Evolutionary conservation across 805 yeast genomes (phyloP).

Genomic region (Sungouiella blattae): DNA sequence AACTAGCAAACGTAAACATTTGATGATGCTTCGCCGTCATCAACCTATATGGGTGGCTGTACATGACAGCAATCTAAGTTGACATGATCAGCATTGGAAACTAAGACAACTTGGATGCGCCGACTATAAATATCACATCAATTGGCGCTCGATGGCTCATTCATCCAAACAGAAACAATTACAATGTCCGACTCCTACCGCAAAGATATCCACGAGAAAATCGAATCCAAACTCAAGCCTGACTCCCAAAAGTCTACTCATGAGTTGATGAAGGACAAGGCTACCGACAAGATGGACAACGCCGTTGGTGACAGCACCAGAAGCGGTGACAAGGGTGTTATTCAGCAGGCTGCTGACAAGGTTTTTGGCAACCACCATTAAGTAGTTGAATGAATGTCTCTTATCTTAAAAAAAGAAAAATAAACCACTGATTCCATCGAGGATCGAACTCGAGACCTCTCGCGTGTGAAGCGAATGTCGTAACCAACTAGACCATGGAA

Average conservation of each 20-base stretch:
- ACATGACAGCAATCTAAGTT: too few relatives aligned
- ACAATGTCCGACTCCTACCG: conserved; percentile 40
- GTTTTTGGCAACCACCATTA: conserved; percentile 32
- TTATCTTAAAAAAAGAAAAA: too few relatives aligned
- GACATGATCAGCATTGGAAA: too few relatives aligned
- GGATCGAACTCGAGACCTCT: conserved; percentile 16
- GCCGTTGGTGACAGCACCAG: conserved; percentile 28
- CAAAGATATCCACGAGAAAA: conserved; percentile 34
- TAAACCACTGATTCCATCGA: too few relatives aligned
- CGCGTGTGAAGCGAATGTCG: conserved; percentile 15
- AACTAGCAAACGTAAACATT: too few relatives aligned
- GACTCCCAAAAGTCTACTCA: conserved; percentile 33
- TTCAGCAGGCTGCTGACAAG: conserved; percentile 38
- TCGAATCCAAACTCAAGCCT: conserved; percentile 30
- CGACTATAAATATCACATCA: too few relatives aligned
- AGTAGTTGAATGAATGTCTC: too few relatives aligned
- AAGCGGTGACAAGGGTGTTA: conserved; percentile 26
- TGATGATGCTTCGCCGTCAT: too few relatives aligned
- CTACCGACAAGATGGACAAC: conserved; percentile 28
- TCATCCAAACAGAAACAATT: too few relatives aligned
- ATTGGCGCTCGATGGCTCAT: too few relatives aligned
- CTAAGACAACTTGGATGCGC: too few relatives aligned
- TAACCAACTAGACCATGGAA: conserved; percentile 15
- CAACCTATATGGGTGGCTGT: too few relatives aligned
- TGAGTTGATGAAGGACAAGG: conserved; percentile 30